Conservation (phyloP, 2,329 filamentous ascomycete genomes). For the Cordyceps tenuipes region DNA sequence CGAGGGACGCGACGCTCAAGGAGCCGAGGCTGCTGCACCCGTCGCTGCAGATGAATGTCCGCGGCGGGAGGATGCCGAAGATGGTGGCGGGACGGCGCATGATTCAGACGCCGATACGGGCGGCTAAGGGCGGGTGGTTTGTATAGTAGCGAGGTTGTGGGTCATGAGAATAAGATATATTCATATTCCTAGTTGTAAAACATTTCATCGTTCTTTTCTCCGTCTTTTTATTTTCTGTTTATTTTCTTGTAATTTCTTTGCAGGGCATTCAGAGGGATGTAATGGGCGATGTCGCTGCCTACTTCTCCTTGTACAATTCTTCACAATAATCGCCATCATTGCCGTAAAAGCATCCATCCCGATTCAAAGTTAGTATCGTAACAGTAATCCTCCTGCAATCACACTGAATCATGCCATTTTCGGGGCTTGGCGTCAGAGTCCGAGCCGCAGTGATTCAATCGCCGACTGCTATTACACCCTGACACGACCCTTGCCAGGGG, state of each 20-base stretch:
- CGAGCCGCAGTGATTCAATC: not conserved
- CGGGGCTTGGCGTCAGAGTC: not conserved
- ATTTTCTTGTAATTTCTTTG: too few relatives aligned
- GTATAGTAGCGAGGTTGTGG: not conserved
- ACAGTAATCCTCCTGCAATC: not conserved
- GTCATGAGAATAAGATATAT: too few relatives aligned
- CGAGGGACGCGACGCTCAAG: slow-evolving; percentile 31
- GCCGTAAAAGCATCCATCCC: too few relatives aligned
- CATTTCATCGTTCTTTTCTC: not conserved
- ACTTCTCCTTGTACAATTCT: too few relatives aligned
- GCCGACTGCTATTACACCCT: not conserved
- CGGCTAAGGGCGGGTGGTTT: not conserved
- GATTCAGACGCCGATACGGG: not conserved
- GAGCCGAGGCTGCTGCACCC: slow-evolving; percentile 38
- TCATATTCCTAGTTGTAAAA: not conserved
- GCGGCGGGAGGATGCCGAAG: slow-evolving; percentile 36
- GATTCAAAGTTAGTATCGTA: not conserved
- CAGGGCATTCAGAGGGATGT: too few relatives aligned
- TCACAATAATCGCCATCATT: too few relatives aligned
- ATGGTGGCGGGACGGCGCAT: slow-evolving; percentile 13
- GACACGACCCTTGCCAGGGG: not conserved
- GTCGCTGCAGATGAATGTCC: slow-evolving; percentile 41
- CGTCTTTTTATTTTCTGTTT: too few relatives aligned
- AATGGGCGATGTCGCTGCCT: too few relatives aligned
- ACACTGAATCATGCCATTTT: not conserved